Evolutionary conservation across 2,329 filamentous ascomycete species (phyloP).

Genomic region (Colletotrichum coccodes): DNA sequence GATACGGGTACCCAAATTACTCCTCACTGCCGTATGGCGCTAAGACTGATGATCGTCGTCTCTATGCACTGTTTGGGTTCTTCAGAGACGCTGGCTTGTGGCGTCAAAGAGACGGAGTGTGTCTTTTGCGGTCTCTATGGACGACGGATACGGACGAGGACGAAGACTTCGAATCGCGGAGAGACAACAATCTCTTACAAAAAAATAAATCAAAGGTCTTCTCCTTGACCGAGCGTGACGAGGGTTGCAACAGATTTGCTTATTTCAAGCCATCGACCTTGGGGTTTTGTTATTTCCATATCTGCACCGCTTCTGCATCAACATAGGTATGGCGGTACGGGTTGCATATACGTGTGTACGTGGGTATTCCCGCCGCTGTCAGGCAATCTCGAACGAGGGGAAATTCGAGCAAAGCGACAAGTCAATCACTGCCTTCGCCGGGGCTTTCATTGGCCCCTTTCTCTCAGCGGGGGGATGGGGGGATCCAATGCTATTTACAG

Average conservation of each 20-base stretch:
- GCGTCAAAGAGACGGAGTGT: slow-evolving; percentile 2
- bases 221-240: background rate
- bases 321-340: too few relatives aligned
- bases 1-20: slow-evolving; percentile 5
- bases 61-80: slow-evolving; percentile 31
- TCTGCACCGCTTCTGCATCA: background rate
- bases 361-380: background rate
- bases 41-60: slow-evolving; percentile 24
- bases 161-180: background rate
- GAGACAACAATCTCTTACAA: background rate
- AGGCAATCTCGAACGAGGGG: slow-evolving; percentile 12
- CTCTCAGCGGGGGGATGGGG: slow-evolving; percentile 5
- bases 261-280: background rate
- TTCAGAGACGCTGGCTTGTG: slow-evolving; percentile 31
- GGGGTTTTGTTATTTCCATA: background rate
- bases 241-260: background rate
- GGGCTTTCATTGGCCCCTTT: slow-evolving; percentile 15
- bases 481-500: slow-evolving; percentile 22
- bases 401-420: background rate
- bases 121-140: background rate
- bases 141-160: background rate
- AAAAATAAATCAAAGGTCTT: background rate
- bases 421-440: slow-evolving; percentile 12
- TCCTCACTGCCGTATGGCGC: slow-evolving; percentile 27
- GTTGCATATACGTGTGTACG: background rate